Percentiles rank a stretch among this genome's conserved stretches.
Conservation (phyloP, 148 eudicot species). For the Rhododendron ovatum region DNA sequence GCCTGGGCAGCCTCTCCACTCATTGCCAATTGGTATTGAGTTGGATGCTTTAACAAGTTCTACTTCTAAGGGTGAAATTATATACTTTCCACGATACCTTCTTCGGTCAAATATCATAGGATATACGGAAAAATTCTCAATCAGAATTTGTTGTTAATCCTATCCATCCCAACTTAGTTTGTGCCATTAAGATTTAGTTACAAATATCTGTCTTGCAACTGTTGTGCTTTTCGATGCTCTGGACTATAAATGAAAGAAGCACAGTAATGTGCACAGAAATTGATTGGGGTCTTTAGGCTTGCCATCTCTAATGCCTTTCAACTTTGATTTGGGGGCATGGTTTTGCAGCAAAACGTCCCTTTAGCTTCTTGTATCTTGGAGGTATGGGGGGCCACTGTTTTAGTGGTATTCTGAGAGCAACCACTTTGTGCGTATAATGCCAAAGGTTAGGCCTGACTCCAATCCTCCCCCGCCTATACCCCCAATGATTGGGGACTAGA, state of each 20-base stretch:
- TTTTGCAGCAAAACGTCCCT: not conserved
- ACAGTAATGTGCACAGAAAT: not conserved
- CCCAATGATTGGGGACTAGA: not conserved
- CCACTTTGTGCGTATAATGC: not conserved
- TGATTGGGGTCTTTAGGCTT: not conserved
- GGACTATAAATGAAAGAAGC: not conserved
- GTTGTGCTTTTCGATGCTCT: too few species aligned
- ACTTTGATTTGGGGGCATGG: not conserved
- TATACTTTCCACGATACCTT: not conserved
- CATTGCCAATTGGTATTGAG: too few species aligned
- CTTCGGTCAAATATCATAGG: not conserved
- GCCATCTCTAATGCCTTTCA: not conserved
- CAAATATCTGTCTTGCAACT: not conserved
- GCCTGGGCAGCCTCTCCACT: too few species aligned
- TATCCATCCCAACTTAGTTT: not conserved
- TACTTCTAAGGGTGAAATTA: not conserved
- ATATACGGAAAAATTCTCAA: not conserved
- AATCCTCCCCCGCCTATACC: not conserved
- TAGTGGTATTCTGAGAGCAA: not conserved
- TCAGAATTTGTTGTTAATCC: not conserved
- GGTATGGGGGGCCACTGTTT: not conserved
- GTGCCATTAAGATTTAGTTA: not conserved
- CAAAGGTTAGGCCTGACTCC: not conserved
- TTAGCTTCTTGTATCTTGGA: not conserved
- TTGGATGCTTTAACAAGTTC: not conserved